These are phyloP conservation scores for Favolaschia claudopus DNA, from an alignment of 768 basidiomycete species.

Conservation along the genomic window DNA sequence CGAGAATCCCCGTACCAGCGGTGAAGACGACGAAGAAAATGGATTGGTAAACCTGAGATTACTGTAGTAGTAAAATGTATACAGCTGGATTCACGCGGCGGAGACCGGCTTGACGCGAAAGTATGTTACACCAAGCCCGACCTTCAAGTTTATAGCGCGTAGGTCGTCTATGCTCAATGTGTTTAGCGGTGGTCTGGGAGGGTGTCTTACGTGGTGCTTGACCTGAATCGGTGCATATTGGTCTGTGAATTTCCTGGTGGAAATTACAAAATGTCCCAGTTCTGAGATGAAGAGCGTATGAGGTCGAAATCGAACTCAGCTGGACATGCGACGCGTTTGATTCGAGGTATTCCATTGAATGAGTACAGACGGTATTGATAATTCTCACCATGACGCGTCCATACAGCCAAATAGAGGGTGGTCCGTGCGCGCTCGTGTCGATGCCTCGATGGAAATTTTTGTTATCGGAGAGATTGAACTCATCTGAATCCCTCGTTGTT, in stretches of 20 bases:
- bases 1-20: constrained; percentile 67
- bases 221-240: no score
- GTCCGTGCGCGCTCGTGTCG: constrained; percentile 15
- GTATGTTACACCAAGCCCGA: no score
- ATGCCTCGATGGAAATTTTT: neutral
- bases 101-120: no score
- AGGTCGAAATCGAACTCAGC: no score
- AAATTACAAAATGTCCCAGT: no score
- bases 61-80: constrained; percentile 1
- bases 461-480: neutral
- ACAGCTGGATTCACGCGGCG: neutral
- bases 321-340: no score
- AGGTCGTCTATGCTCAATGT: no score
- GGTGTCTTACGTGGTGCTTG: no score
- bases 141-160: no score
- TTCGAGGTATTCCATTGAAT: neutral
- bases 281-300: no score
- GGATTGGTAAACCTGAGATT: constrained; percentile 68
- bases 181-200: no score
- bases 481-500: neutral
- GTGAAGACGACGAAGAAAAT: constrained; percentile 56
- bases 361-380: neutral
- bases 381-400: neutral
- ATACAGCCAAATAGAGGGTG: constrained; percentile 8
- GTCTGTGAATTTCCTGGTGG: no score